Conservation (phyloP, 331 rosid species). For the Cydonia oblonga region DNA sequence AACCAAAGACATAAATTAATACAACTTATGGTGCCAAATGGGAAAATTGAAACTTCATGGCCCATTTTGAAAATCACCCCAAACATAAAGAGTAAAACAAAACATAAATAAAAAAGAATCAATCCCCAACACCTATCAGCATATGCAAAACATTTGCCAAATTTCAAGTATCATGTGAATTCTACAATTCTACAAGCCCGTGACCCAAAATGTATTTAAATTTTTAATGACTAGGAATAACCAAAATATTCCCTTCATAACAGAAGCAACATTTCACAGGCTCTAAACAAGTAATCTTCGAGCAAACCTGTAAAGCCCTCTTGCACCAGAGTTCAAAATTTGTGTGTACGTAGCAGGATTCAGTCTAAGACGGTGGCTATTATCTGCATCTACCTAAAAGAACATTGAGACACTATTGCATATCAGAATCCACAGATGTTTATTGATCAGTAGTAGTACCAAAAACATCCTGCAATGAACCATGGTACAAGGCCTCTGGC, state of each 20-base stretch:
- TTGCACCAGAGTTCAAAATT: slow-evolving; percentile 54
- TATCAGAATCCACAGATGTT: neutral
- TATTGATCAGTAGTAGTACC: neutral
- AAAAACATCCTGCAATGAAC: neutral
- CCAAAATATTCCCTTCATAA: neutral
- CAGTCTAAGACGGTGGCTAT: slow-evolving; percentile 46
- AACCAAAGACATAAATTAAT: no score
- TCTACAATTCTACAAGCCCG: neutral
- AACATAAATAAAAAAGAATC: neutral
- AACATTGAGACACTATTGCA: slow-evolving; percentile 6
- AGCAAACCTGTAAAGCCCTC: slow-evolving; percentile 79
- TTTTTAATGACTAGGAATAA: neutral
- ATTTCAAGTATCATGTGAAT: neutral
- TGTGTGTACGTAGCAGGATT: slow-evolving; percentile 69
- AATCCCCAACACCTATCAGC: neutral
- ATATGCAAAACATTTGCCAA: neutral
- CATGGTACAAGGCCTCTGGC: neutral
- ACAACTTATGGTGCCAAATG: no score
- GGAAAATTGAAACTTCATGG: no score
- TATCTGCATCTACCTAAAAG: slow-evolving; percentile 72
- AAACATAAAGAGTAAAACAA: no score
- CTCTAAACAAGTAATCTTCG: neutral
- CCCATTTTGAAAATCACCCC: no score
- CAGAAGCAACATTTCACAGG: neutral
- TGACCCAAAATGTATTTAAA: neutral